Base-by-base conservation (phyloP, 2,329 filamentous ascomycete genomes). In the Neopestalotiopsis sp. region DNA sequence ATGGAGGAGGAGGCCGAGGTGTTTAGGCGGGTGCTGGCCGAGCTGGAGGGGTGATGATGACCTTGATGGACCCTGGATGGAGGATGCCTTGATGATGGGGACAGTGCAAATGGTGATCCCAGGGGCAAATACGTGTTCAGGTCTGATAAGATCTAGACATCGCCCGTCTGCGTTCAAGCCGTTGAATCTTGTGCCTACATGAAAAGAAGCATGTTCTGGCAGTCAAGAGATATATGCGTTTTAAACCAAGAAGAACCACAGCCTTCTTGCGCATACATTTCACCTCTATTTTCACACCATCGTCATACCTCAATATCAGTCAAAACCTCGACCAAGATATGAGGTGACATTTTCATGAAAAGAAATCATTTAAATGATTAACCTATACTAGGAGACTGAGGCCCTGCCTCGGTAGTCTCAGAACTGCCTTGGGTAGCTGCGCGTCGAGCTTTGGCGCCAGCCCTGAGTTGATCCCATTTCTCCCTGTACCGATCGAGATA, bases 1-100 rank as follows among this genome's bases (percentile, higher is more conserved):
- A 98, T 98, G 95, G 84, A 85, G 71, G 85, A 84, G 10, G 95
- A 98, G 84, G 94, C 94, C 10, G 84, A 86, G 73, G 84, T 87
- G 83, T 89, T 95, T 75, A 88, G 86, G 68, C 76, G 77, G 61
- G 84, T 83, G 12, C 73, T 91, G 73, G 78, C 74, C 70, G 79
- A 82, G 71, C 83, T 86, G 81, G 81, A 77, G 30, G 65, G 52
- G 28, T 52, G 45, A 52, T 7, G 4, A 3, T n/a, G 17, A 24
- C 24, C 24, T 17, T 20, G 45, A 52, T 20, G 45, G 45, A 7
- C 17, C 42, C 4, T 17, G 42, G 42, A 17, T 14, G 12, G 45
- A 52, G 45, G 9, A 52, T 7, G 24, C 24, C 24, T 28, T 28
- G 45, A 52, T n/a, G 10, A 59, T 2, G 12, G n/a, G 57, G 57